Percentiles rank a stretch among this genome's conserved stretches.
phyloP scores from a whole-genome alignment of 805 yeast genomes.

The Phaffomyces opuntiae region DNA sequence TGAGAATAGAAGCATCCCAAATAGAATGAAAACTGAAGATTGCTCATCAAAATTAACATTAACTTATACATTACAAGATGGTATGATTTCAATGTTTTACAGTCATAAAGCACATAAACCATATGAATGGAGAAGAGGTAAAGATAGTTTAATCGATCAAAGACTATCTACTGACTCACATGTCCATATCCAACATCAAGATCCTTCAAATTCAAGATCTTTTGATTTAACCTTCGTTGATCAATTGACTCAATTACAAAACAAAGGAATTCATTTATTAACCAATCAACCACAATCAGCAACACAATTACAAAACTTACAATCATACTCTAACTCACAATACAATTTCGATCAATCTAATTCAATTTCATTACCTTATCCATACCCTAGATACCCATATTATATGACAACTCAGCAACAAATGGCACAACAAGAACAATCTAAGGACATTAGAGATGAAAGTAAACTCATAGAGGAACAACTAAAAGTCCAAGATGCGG shows the following conservation, averaged over 20 bases:
- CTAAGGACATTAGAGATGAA: too few relatives aligned
- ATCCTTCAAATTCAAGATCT: not conserved
- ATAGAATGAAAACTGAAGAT: slow-evolving; percentile 34
- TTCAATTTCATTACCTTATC: not conserved
- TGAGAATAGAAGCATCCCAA: slow-evolving; percentile 30
- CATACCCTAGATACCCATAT: not conserved
- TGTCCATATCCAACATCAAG: not conserved
- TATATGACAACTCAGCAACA: slow-evolving; percentile 4
- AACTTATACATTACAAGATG: slow-evolving; percentile 32
- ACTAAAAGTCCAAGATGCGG: slow-evolving; percentile 1
- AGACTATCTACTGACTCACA: not conserved
- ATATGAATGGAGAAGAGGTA: slow-evolving; percentile 24
- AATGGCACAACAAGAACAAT: too few relatives aligned
- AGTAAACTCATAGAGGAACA: too few relatives aligned
- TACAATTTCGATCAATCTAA: too few relatives aligned
- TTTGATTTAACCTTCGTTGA: slow-evolving; percentile 5
- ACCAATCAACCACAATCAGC: slow-evolving; percentile 7
- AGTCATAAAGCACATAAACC: slow-evolving; percentile 37
- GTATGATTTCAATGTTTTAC: slow-evolving; percentile 29
- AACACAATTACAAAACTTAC: slow-evolving; percentile 1
- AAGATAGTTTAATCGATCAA: not conserved
- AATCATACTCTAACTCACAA: not conserved
- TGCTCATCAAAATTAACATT: slow-evolving; percentile 35
- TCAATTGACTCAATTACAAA: slow-evolving; percentile 1
- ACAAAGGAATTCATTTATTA: not conserved